Evolutionary conservation across 495 filamentous ascomycete species (phyloP), one percentile per base, ranked within the genome.

Genomic region (Polyplosphaeria fusca): DNA sequence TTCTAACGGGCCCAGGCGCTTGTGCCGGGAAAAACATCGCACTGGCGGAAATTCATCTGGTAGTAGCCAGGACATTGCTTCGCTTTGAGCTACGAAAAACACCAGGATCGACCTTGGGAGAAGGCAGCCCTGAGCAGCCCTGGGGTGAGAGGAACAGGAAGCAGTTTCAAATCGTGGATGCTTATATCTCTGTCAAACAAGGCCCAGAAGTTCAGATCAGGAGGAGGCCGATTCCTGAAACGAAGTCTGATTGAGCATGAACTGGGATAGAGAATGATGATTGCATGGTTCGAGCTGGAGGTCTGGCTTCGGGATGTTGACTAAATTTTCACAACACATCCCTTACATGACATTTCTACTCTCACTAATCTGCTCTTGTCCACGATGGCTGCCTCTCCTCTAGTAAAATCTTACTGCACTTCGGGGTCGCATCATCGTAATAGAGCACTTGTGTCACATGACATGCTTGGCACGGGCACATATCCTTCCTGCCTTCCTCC

Each of bases 1-100:
- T 64, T 40, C 42, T 25, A 9, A 37, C 45, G 12, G 61, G 64
- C 1, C 49, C 61, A 22, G n/a, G 49, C 4, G 49, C 42, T 20
- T 61, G 60, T 38, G 32, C 51, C n/a, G 60, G 56, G 30, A 58
- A 52, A 20, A 37, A 35, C 22, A 20, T 64, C 53, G 52, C 55
- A 11, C 47, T 45, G 4, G 28, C 43, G 20, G 55, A 58, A n/a
- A 70, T 75, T 49, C 23, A 38, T 12, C 37, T 52, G 9, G 32
- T 52, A 19, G 48, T 41, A 18, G 48, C 32, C 19, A 52, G 28
- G 16, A 52, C 35, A 65, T 68, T 20, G 35, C 63, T 5, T 47
- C 60, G 39, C 64, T 70, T 58, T 11, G 54, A 58, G n/a, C 18
- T 58, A 11, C 45, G 47, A 19, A 42, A 35, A 35, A 35, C 30